Conservation (phyloP, 2,329 filamentous ascomycete species). For the Pyrenophora tritici-repentis region DNA sequence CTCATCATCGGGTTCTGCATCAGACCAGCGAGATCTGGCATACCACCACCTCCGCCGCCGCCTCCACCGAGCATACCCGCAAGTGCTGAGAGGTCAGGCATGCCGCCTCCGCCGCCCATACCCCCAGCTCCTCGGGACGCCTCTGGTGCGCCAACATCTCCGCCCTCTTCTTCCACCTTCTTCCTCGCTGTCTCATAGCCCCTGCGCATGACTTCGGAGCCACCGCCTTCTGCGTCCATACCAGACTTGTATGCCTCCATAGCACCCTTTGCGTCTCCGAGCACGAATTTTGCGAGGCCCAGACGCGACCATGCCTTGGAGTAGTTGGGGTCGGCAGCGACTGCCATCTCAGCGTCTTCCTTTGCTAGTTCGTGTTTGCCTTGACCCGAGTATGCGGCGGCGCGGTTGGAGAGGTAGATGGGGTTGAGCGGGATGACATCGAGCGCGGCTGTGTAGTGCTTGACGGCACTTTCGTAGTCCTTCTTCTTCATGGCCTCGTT, state of each 20-base stretch:
- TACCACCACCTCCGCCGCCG: slow-evolving; percentile 67
- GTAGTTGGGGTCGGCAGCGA: slow-evolving; percentile 86
- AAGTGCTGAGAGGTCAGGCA: slow-evolving; percentile 84
- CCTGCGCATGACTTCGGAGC: slow-evolving; percentile 96
- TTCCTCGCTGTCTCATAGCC: slow-evolving; percentile 92
- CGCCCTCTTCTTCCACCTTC: slow-evolving; percentile 79
- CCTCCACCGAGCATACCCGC: slow-evolving; percentile 53
- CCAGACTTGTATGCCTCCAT: slow-evolving; percentile 95
- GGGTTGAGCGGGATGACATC: slow-evolving; percentile 81
- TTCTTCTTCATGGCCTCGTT: slow-evolving; percentile 96
- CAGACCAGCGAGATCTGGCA: slow-evolving; percentile 75
- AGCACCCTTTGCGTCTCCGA: slow-evolving; percentile 85
- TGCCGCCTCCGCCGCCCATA: slow-evolving; percentile 67
- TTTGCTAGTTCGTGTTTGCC: slow-evolving; percentile 83
- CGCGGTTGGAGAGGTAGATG: slow-evolving; percentile 97
- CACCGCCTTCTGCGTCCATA: slow-evolving; percentile 92
- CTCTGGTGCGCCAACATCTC: slow-evolving; percentile 56
- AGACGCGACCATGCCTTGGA: slow-evolving; percentile 97
- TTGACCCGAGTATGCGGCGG: slow-evolving; percentile 85
- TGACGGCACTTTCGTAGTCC: slow-evolving; percentile 82
- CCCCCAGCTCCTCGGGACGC: slow-evolving; percentile 50
- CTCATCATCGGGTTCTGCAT: slow-evolving; percentile 91
- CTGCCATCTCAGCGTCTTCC: slow-evolving; percentile 88
- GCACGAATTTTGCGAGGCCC: slow-evolving; percentile 86
- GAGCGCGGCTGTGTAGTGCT: slow-evolving; percentile 86